Base-by-base conservation (phyloP, 2,329 filamentous ascomycete species). In the Calonectria pseudoturangicola region DNA sequence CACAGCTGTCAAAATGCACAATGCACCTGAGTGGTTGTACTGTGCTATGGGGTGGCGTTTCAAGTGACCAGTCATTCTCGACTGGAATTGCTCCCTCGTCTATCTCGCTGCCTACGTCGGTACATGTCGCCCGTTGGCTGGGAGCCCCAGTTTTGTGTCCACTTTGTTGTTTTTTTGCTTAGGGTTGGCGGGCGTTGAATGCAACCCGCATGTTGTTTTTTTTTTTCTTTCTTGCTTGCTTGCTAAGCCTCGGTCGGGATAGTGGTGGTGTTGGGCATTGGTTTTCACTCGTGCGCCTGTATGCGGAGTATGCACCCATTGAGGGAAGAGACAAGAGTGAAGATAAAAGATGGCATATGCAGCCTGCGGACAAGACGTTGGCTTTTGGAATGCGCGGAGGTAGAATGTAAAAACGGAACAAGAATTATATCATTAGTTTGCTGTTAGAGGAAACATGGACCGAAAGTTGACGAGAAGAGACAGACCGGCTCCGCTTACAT, bases 301-400 rank as follows among this genome's bases (percentile, higher is more conserved):
- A 21, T 43, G 33, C 47, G 51, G 54, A 60, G 54, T 48, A 36
- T 58, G 62, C 68, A 41, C 41, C 33, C 64, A 54, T 39, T 28
- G 63, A 65, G 68, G 69, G 73, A 73, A 66, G 71, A 63, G 67
- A 65, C 18, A 56, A 48, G 41, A 50, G 43, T 64, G 60, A 48
- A 36, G 48, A 65, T 39, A 28, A 28, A 45, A 36, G 33, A 54
- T 51, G 51, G n/a, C 50, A 60, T 30, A 43, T 21, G 21, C n/a
- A 43, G 18, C 50, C 7, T 58, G 60, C 39, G 50, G 56, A 47
- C 50, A 5, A 45, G 63, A 25, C 45, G n/a, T 60, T 60, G 36
- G 4, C 16, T 58, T 68, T 21, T 47, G 33, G 27, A 36, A n/a
- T 45, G 43, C 16, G 54, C 15, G 51, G 45, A 43, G 30, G 45